Conservation (phyloP, 2,329 filamentous ascomycete species). For the Bretziella fagacearum region DNA sequence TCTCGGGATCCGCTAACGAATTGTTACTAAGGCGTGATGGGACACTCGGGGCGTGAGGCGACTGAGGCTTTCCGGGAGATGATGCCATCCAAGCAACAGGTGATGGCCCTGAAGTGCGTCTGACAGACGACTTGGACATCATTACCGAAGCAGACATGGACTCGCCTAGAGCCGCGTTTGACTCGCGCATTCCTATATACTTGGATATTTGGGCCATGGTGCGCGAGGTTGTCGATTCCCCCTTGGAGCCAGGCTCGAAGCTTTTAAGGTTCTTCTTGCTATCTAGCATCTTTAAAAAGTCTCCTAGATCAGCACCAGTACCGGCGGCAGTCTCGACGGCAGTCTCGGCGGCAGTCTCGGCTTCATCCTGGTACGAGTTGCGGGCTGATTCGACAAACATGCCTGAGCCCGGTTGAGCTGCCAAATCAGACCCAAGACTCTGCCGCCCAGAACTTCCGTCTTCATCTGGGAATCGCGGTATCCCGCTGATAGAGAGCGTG, state of each 20-base stretch:
- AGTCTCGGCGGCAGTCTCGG: constrained; percentile 22
- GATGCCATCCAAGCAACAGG: constrained; percentile 76
- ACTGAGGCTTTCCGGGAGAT: constrained; percentile 65
- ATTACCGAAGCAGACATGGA: constrained; percentile 84
- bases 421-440: constrained; percentile 52
- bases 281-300: constrained; percentile 80
- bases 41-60: constrained; percentile 81
- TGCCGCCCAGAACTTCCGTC: constrained; percentile 67
- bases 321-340: not conserved
- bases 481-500: constrained; percentile 58
- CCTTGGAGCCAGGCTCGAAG: constrained; percentile 47
- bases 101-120: constrained; percentile 23
- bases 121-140: constrained; percentile 54
- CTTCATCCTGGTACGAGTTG: constrained; percentile 60
- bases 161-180: constrained; percentile 74
- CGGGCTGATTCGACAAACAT: constrained; percentile 56
- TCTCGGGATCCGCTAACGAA: constrained; percentile 36
- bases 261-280: constrained; percentile 71
- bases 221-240: constrained; percentile 53
- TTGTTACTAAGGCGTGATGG: constrained; percentile 87
- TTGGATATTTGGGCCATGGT: constrained; percentile 67
- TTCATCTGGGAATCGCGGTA: constrained; percentile 41
- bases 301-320: constrained; percentile 50
- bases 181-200: constrained; percentile 79
- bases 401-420: constrained; percentile 55